These are phyloP conservation scores for Hyphopichia wangnamkhiaoensis DNA, from an alignment of 1,139 yeast species.

Conservation along the genomic window DNA sequence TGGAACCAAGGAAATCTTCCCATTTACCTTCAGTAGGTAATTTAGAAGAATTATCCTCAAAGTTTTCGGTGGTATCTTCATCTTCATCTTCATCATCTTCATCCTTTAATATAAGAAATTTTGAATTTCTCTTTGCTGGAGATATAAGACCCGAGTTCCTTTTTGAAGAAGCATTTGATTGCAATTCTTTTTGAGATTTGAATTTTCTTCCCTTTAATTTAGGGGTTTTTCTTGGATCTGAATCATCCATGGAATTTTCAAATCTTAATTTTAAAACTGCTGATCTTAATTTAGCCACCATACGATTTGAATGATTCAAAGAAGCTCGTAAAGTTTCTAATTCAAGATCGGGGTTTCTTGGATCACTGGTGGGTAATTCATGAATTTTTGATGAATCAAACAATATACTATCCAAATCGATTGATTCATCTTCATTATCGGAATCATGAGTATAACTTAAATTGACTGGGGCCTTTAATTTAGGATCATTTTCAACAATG, in stretches of 20 bases:
- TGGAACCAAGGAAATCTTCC: slow-evolving; percentile 44
- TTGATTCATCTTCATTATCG: slow-evolving; percentile 27
- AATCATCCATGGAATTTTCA: slow-evolving; percentile 15
- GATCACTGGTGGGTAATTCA: slow-evolving; percentile 36
- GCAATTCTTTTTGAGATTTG: slow-evolving; percentile 13
- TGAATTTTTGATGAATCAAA: slow-evolving; percentile 28
- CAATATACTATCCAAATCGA: slow-evolving; percentile 38
- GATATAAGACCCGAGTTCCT: slow-evolving; percentile 7
- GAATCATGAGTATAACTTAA: slow-evolving; percentile 10
- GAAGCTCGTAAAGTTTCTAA: slow-evolving; percentile 69
- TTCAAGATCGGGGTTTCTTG: slow-evolving; percentile 57
- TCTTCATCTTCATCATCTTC: slow-evolving; percentile 17
- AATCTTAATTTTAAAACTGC: slow-evolving; percentile 45
- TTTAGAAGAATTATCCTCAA: slow-evolving; percentile 1
- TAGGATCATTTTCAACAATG: slow-evolving; percentile 28
- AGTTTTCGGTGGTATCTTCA: slow-evolving; percentile 8
- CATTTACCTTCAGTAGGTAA: slow-evolving; percentile 31
- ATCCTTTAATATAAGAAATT: slow-evolving; percentile 30
- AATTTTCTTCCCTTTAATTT: slow-evolving; percentile 19
- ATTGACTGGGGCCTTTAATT: slow-evolving; percentile 29
- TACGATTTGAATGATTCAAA: slow-evolving; percentile 63
- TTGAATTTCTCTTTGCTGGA: slow-evolving; percentile 29
- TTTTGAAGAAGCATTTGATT: slow-evolving; percentile 5
- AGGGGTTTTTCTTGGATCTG: slow-evolving; percentile 13
- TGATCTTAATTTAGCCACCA: slow-evolving; percentile 55